phyloP scores from a whole-genome alignment of 1,284 basidiomycete genomes.

The Apiotrichum montevideense region DNA sequence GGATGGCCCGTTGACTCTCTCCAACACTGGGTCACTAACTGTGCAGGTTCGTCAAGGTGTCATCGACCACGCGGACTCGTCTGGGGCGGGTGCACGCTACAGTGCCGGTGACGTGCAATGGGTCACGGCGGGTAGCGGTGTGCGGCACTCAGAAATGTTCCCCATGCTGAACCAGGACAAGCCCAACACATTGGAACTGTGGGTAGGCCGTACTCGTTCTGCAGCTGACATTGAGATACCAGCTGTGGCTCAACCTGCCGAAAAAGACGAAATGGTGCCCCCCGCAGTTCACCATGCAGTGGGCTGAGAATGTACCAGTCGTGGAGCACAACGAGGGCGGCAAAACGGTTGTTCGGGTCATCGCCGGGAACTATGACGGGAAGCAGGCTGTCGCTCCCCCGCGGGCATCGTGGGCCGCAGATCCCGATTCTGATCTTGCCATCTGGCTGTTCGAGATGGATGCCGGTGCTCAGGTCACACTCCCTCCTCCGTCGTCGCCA shows the following conservation, averaged over 20 bases:
- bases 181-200: constrained; percentile 11
- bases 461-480: constrained; percentile 1
- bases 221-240: constrained; percentile 2
- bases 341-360: constrained; percentile 1
- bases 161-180: constrained; percentile 8
- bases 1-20: too few species aligned
- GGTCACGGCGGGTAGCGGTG: constrained; percentile 16
- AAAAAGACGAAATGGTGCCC: constrained; percentile 7
- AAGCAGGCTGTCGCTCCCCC: constrained; percentile 6
- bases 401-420: background rate
- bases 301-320: constrained; percentile 13
- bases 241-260: constrained; percentile 18
- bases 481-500: constrained; percentile 2
- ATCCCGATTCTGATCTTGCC: constrained; percentile 7
- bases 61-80: constrained; percentile 16
- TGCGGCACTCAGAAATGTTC: constrained; percentile 18
- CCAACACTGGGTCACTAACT: too few species aligned
- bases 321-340: constrained; percentile 1
- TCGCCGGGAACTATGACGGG: constrained; percentile 10
- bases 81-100: constrained; percentile 13
- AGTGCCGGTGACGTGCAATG: constrained; percentile 17
- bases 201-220: background rate
- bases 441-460: constrained; percentile 14
- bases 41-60: background rate
- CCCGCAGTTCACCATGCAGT: constrained; percentile 17